Evolutionary conservation across 345 rosid species (phyloP), one percentile per base, ranked within the genome.

Genomic region (Salix exigua): DNA sequence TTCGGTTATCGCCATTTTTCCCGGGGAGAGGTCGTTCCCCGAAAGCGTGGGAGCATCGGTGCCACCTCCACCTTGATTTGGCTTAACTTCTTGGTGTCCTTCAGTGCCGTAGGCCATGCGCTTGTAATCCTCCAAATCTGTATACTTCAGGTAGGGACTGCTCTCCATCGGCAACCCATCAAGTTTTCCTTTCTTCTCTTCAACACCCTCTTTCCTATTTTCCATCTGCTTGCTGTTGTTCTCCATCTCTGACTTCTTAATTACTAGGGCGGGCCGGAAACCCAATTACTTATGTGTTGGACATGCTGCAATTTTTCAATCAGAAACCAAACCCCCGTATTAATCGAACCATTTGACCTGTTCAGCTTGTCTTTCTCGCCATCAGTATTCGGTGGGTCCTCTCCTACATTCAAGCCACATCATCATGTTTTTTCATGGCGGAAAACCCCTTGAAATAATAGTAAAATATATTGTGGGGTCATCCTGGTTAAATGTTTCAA

Each of bases 11-110:
- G 79, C 53, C 4, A 46, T 66, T 4, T 50, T 17, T 4, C 17
- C 0, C 18, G 25, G 40, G 4, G 81, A 60, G 68, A 78, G 74
- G 75, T 67, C 78, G 16, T 48, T 30, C 13, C 90, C 85, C 9
- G 90, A 55, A 53, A 74, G 84, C 0, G 93, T 86, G 26, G 91
- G 90, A 42, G 88, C 90, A 18, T 83, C 90, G n/a, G 89, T 88
- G 73, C 80, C 61, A 7, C 90, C 87, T 0, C 86, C 86, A 5
- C 83, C 82, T 50, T 81, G 91, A 70, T 83, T 75, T 60, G 75
- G 83, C 71, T 84, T 80, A 68, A 88, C 88, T 35, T 78, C 66
- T 23, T 75, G 84, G 77, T 88, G 92, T 35, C 88, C 92, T 5
- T 84, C 66, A n/a, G 88, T 84, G 60, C 91, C 94, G 58, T 85